These are phyloP conservation scores for Ambrosia trifida DNA, from an alignment of 129 eudicot genomes.

Conservation along the genomic window DNA sequence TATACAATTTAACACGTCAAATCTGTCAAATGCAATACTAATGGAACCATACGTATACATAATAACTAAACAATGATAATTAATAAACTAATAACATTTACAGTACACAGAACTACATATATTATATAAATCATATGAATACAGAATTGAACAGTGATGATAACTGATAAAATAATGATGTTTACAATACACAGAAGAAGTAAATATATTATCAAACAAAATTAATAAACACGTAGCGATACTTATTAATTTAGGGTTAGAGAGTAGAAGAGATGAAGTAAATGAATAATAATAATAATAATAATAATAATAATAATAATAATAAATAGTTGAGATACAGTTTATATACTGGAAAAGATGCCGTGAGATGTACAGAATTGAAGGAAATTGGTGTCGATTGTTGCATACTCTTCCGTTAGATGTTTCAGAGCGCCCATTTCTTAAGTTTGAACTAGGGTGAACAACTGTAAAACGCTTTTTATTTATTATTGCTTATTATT, in stretches of 20 bases:
- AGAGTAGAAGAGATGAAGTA: neutral
- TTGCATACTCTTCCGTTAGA: slow-evolving; percentile 42
- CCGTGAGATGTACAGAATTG: slow-evolving; percentile 69
- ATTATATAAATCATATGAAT: neutral
- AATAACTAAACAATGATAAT: too few species aligned
- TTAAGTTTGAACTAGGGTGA: too few species aligned
- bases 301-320: too few species aligned
- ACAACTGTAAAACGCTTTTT: too few species aligned
- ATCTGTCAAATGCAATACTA: too few species aligned
- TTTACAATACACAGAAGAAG: too few species aligned
- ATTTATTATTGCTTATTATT: too few species aligned
- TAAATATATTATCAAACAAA: neutral
- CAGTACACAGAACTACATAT: too few species aligned
- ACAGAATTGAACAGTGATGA: neutral
- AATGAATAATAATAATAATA: too few species aligned
- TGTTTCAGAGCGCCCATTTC: slow-evolving; percentile 58
- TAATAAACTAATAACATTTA: too few species aligned
- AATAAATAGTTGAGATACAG: neutral
- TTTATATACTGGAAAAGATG: slow-evolving; percentile 57
- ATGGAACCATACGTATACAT: too few species aligned
- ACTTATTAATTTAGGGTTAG: slow-evolving; percentile 22
- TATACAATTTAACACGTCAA: too few species aligned
- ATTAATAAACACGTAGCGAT: neutral
- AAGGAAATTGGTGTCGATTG: slow-evolving; percentile 55
- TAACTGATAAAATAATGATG: neutral